phyloP scores from a whole-genome alignment of 2,329 filamentous ascomycete genomes.

The Alternaria triticina region DNA sequence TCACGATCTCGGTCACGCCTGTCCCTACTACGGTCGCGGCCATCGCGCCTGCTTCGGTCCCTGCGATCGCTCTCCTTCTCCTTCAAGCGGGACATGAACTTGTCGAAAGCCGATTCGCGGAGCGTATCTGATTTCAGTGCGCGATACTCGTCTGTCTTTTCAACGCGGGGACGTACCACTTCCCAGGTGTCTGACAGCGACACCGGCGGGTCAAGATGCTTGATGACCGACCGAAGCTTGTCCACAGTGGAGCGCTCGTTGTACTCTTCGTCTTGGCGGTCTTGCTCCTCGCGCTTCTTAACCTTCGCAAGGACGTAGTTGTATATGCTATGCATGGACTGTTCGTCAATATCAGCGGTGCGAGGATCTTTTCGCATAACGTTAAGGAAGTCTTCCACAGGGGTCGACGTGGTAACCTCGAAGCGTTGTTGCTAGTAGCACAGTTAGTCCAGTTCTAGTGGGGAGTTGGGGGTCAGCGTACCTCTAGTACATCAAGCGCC shows the following conservation, averaged over 20 bases:
- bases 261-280: conserved; percentile 80
- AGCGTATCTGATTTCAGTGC: conserved; percentile 82
- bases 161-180: conserved; percentile 78
- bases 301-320: conserved; percentile 88
- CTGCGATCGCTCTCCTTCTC: conserved; percentile 78
- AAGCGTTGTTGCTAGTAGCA: conserved; percentile 78
- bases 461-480: conserved; percentile 55
- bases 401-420: conserved; percentile 85
- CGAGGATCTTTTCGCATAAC: conserved; percentile 85
- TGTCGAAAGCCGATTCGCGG: conserved; percentile 85
- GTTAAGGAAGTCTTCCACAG: conserved; percentile 84
- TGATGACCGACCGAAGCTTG: conserved; percentile 82
- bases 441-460: conserved; percentile 8
- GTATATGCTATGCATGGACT: conserved; percentile 81
- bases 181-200: conserved; percentile 83
- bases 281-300: conserved; percentile 80
- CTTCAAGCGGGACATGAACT: conserved; percentile 85
- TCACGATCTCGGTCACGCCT: conserved; percentile 50
- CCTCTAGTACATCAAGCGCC: conserved; percentile 86
- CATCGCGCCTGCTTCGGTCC: conserved; percentile 47
- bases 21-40: conserved; percentile 54
- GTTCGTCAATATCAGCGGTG: conserved; percentile 83
- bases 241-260: conserved; percentile 86
- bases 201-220: conserved; percentile 87
- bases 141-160: conserved; percentile 83